Evolutionary conservation across 2,329 filamentous ascomycete genomes (phyloP), one percentile per base, ranked within the genome.

Genomic region (Spiromastix sp.): DNA sequence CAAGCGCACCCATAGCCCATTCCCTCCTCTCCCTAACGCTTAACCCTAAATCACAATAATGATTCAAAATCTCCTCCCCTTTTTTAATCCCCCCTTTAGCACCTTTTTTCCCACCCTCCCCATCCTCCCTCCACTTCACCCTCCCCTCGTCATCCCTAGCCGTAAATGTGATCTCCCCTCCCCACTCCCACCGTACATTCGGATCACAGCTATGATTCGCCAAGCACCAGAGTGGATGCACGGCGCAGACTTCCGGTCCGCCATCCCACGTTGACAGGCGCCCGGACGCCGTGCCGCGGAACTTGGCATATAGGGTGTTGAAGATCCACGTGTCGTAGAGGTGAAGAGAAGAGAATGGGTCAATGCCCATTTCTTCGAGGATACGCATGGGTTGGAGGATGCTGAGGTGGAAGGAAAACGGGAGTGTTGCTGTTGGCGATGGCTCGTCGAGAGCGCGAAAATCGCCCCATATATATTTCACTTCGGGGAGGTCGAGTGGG

Each of bases 191-290:
- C 3, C 74, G 74, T 25, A 96, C 86, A 56, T 94, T 95, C 6
- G 91, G 91, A 54, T 94, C 79, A 60, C 91, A 98, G 56, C 86
- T 85, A 56, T 98, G 91, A 52, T 98, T 98, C 18, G 89, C 87
- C 19, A 96, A 69, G 60, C 87, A 96, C 86, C 91, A 98, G 48
- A 93, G 77, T 2, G 89, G 86, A 61, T 96, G 87, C 18, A 96
- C 87, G 18, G 89, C 89, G 18, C 85, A 85, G 4, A 94, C 81
- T 50, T 96, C 91, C 0, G 91, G 89, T 7, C 84, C 76, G 3
- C 86, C 84, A 43, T 89, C 83, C 47, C 74, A 73, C 0, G 71
- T 71, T 42, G 75, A 85, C 46, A 91, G 79, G 25, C 84, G 74
- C 4, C 87, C 89, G 2, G 85, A 93, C 0, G 91, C 91, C 0